Conservation (phyloP, 805 yeast genomes). For the Saccharomycopsis javanensis region DNA sequence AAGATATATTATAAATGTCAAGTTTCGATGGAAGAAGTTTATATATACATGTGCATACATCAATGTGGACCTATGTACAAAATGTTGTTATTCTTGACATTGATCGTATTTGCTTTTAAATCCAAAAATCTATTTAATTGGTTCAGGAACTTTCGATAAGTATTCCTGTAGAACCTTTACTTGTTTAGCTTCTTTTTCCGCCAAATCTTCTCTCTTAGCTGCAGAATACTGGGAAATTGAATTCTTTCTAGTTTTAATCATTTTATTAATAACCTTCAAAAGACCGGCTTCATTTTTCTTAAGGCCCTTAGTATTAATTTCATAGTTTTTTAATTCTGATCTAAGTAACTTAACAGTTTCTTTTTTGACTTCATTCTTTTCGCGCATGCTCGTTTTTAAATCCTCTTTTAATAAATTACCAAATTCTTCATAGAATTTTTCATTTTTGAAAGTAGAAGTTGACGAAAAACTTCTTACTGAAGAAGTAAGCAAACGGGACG, state of each 20-base stretch:
- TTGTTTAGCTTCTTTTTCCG: slow-evolving; percentile 42
- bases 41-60: neutral
- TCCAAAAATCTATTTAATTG: slow-evolving; percentile 31
- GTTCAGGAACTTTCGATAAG: slow-evolving; percentile 35
- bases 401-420: slow-evolving; percentile 12
- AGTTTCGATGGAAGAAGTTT: too few species aligned
- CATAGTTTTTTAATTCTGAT: slow-evolving; percentile 36
- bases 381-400: slow-evolving; percentile 17
- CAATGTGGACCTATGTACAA: neutral
- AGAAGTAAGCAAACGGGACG: neutral
- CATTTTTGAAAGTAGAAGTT: slow-evolving; percentile 1
- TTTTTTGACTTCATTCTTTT: slow-evolving; percentile 23
- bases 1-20: too few species aligned
- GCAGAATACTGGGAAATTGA: slow-evolving; percentile 38
- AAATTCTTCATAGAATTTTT: slow-evolving; percentile 13
- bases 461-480: neutral
- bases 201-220: slow-evolving; percentile 43
- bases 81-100: neutral
- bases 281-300: slow-evolving; percentile 30
- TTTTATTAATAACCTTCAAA: slow-evolving; percentile 31
- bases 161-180: slow-evolving; percentile 33
- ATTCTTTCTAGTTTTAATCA: slow-evolving; percentile 40
- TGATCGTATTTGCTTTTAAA: too few species aligned
- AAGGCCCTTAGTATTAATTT: slow-evolving; percentile 29
- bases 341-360: slow-evolving; percentile 37